Evolutionary conservation across 2,329 filamentous ascomycete species (phyloP).

Genomic region (Pseudogymnoascus destructans): DNA sequence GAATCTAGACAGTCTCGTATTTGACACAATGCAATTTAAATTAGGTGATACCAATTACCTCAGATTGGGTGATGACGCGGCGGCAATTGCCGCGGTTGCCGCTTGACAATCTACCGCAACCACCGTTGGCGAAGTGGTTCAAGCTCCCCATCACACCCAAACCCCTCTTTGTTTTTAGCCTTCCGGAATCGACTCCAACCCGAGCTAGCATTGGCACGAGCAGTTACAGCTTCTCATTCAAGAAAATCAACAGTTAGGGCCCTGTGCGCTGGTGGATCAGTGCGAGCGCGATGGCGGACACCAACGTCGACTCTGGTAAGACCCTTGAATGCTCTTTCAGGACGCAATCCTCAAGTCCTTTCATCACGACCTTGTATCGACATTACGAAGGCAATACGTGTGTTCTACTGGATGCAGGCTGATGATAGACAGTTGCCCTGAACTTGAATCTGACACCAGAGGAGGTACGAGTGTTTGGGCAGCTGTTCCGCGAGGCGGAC

Average conservation of each 20-base stretch:
- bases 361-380: neutral
- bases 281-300: conserved; percentile 11
- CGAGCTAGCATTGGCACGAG: neutral
- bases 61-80: conserved; percentile 7
- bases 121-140: neutral
- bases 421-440: conserved; percentile 35
- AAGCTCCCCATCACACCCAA: neutral
- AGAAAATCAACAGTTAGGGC: neutral
- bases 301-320: conserved; percentile 11
- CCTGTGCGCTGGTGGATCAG: neutral
- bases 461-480: conserved; percentile 87
- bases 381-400: neutral
- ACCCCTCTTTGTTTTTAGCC: neutral
- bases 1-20: neutral
- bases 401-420: conserved; percentile 11
- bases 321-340: neutral
- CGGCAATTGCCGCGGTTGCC: conserved; percentile 8
- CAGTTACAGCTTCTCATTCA: conserved; percentile 5
- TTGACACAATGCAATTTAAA: neutral
- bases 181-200: neutral
- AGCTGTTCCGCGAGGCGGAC: conserved; percentile 87
- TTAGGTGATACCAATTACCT: neutral
- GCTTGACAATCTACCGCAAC: conserved; percentile 6
- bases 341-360: neutral
- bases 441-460: conserved; percentile 78